Base-by-base conservation (phyloP, 768 basidiomycete genomes). In the Termitomyces sp. region DNA sequence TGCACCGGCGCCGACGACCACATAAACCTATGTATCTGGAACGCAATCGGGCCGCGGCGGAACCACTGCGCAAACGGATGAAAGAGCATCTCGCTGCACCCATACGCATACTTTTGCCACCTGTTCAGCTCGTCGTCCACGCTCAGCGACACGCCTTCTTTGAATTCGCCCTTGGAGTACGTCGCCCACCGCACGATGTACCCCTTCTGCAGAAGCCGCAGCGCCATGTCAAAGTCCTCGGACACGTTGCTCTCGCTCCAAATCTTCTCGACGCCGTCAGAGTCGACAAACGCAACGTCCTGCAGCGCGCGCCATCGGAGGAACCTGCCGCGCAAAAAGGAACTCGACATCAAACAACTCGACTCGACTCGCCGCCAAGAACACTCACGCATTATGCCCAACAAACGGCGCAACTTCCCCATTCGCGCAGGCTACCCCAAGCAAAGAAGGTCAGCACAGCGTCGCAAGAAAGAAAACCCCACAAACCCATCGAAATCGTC, bases 81-180 rank as follows among this genome's bases (percentile, higher is more conserved):
- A 79, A 95, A 94, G 38, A 94, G 75, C 53, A 95, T 75, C 70
- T 78, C 88, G 77, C 74, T 84, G 73, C 72, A 87, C 75, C 77
- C 84, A 79, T 71, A 86, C 52, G 82, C 71, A 62, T 81, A 82
- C 60, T 94, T 95, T 59, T 94, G 90, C 93, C 93, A 96, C 4
- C 93, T 73, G 65, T 93, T 94, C 47, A 94, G 70, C 68, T 96
- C 93, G 68, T 95, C 93, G 58, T 94, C 92, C 62, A 85, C 83
- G 4, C 89, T 93, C 30, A 96, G 77, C 1, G 88, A 89, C 28
- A 96, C 93, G 62, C 94, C 94, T 68, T 96, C 93, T 73, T 94
- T 89, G 78, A 94, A 96, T 4, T 78, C 86, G 36, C 90, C 85
- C n/a, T 86, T 78, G 1, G 85, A 86, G 69, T 95, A 95, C 1